Conservation (phyloP, 192 early-diverging fungal species). For the Backusella parvicylindrica region DNA sequence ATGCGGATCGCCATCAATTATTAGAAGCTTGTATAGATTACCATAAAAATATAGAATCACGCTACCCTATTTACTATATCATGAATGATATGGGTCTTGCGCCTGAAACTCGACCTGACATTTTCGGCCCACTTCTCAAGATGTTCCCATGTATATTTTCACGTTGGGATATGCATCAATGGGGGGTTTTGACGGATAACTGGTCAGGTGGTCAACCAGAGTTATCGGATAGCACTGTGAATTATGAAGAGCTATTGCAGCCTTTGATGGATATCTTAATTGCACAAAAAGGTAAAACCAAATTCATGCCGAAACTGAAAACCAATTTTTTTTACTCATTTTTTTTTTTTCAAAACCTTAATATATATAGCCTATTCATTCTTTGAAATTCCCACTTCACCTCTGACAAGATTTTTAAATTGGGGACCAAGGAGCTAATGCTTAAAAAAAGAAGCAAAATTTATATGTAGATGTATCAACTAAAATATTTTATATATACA, state of each 20-base stretch:
- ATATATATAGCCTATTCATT: slow-evolving; percentile 20
- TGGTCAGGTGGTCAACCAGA: not conserved
- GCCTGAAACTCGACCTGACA: slow-evolving; percentile 5
- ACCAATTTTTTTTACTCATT: not conserved
- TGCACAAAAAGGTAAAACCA: slow-evolving; percentile 18
- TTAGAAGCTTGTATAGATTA: slow-evolving; percentile 24
- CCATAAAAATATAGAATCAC: slow-evolving; percentile 2
- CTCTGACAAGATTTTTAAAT: slow-evolving; percentile 13
- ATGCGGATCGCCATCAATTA: not conserved
- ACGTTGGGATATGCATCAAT: slow-evolving; percentile 5
- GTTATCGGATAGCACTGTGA: not conserved
- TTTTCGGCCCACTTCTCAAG: not conserved
- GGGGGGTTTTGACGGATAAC: not conserved
- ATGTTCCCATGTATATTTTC: slow-evolving; percentile 24
- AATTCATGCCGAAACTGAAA: not conserved
- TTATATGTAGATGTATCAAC: not conserved
- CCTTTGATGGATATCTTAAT: slow-evolving; percentile 22
- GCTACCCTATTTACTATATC: slow-evolving; percentile 19
- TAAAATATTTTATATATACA: not conserved
- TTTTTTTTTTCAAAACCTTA: not conserved
- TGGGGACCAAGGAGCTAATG: not conserved
- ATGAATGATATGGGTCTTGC: slow-evolving; percentile 3
- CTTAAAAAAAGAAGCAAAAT: not conserved
- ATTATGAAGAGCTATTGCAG: slow-evolving; percentile 20
- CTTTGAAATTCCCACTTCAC: slow-evolving; percentile 18